These are phyloP conservation scores for Tetrapisispora namnaoensis DNA, from an alignment of 805 yeast species.

Conservation along the genomic window DNA sequence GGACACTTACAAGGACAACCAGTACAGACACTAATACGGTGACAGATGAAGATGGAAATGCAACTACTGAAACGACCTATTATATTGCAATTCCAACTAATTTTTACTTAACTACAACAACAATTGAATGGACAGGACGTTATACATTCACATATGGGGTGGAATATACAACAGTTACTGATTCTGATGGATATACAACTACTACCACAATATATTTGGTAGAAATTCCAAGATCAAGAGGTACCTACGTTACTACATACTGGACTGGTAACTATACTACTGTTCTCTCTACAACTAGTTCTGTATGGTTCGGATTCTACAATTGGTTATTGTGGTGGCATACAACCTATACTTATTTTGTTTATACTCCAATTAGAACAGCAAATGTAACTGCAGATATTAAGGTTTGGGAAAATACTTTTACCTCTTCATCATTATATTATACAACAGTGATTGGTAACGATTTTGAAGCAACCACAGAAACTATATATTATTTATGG, in stretches of 20 bases:
- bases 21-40: background rate
- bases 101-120: background rate
- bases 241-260: background rate
- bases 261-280: background rate
- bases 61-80: background rate
- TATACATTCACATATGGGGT: background rate
- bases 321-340: background rate
- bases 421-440: background rate
- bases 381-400: background rate
- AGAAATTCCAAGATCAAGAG: background rate
- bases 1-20: background rate
- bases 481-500: background rate
- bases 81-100: slow-evolving; percentile 1
- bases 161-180: background rate
- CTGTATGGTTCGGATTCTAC: background rate
- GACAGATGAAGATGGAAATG: background rate
- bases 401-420: background rate
- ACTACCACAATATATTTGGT: background rate
- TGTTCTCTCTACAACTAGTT: background rate
- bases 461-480: background rate
- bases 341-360: background rate
- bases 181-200: background rate
- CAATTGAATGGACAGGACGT: background rate
- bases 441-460: background rate
- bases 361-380: background rate